Conservation (phyloP, 345 rosid species). For the Gossypioides kirkii region DNA sequence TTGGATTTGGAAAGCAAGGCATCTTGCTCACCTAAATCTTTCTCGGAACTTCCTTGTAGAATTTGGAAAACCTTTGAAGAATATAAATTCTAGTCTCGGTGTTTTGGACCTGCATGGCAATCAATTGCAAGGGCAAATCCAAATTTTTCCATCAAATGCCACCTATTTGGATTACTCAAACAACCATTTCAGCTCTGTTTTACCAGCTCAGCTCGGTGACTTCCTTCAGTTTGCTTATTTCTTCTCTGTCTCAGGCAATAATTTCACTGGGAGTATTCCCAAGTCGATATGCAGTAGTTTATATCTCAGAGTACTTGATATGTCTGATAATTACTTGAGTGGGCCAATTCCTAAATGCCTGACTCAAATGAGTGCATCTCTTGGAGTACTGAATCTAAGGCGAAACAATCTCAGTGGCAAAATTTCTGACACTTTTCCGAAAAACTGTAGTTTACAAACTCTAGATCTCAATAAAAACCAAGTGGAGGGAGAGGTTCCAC, state of each 20-base stretch:
- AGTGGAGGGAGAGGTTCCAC: conserved; percentile 28
- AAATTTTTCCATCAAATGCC: neutral
- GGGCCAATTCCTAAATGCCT: conserved; percentile 33
- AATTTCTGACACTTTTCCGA: conserved; percentile 18
- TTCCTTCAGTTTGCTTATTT: neutral
- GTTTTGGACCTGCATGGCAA: conserved; percentile 31
- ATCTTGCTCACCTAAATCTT: conserved; percentile 13
- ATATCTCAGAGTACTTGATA: conserved; percentile 27
- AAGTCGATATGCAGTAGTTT: conserved; percentile 26
- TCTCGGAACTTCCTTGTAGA: conserved; percentile 12
- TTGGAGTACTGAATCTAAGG: conserved; percentile 16
- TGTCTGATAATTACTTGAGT: conserved; percentile 38
- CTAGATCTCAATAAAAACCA: conserved; percentile 33
- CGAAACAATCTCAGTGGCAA: neutral
- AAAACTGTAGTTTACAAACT: conserved; percentile 23
- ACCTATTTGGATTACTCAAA: conserved; percentile 31
- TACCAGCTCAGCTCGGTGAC: conserved; percentile 25
- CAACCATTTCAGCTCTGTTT: conserved; percentile 19
- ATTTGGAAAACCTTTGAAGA: conserved; percentile 12
- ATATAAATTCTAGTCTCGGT: neutral
- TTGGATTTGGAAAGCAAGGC: conserved; percentile 38
- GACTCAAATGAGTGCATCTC: neutral
- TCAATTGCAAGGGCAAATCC: conserved; percentile 27
- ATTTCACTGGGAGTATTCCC: conserved; percentile 28
- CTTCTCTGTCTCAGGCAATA: conserved; percentile 35